phyloP scores from a whole-genome alignment of 371 early-diverging fungal species.

The Syncephalis plumigaleata region DNA sequence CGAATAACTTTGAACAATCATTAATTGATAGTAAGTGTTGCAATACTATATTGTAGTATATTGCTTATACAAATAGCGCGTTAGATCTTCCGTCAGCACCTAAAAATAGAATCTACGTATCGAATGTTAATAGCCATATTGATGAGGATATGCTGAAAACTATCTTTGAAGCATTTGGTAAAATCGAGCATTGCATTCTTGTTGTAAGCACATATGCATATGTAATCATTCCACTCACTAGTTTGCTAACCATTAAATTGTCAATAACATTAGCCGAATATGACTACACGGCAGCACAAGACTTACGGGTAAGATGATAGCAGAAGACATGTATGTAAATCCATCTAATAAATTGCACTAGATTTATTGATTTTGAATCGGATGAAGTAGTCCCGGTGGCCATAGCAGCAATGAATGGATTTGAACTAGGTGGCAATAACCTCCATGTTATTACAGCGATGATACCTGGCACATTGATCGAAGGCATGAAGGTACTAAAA shows the following conservation, averaged over 20 bases:
- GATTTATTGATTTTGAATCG: constrained; percentile 46
- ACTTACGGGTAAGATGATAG: constrained; percentile 38
- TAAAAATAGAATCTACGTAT: constrained; percentile 41
- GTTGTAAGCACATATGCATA: constrained; percentile 18
- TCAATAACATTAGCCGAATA: constrained; percentile 22
- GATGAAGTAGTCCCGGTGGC: constrained; percentile 29
- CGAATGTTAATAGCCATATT: constrained; percentile 55
- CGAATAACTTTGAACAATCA: constrained; percentile 16
- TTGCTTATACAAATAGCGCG: neutral
- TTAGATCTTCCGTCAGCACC: constrained; percentile 9
- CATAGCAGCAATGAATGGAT: constrained; percentile 46
- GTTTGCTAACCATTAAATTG: neutral
- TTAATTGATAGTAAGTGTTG: constrained; percentile 8
- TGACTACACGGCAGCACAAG: constrained; percentile 32
- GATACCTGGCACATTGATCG: constrained; percentile 57
- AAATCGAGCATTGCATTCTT: constrained; percentile 36
- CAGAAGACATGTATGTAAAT: too few species aligned
- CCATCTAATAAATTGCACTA: too few species aligned
- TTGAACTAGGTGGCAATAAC: constrained; percentile 47
- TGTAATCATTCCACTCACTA: neutral
- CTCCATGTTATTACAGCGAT: constrained; percentile 45
- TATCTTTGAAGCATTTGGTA: constrained; percentile 63
- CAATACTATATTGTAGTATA: neutral
- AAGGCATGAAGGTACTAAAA: constrained; percentile 59
- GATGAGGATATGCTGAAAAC: constrained; percentile 41